Evolutionary conservation across 2,329 filamentous ascomycete species (phyloP), one percentile per base, ranked within the genome.

Genomic region (Aspergillus amoenus): DNA sequence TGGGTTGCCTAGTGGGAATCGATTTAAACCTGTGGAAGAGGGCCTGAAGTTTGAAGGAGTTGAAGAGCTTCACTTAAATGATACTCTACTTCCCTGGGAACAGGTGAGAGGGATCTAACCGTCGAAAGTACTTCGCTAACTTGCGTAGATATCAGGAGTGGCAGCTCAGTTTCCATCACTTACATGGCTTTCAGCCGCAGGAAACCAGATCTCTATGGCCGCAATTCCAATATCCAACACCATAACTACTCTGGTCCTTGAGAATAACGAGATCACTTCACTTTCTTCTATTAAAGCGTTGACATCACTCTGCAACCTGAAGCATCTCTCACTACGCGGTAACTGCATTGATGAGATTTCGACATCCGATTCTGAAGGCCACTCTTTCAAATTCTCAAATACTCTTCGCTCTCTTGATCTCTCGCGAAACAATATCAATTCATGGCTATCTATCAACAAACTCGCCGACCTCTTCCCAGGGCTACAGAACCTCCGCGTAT

Each of bases 361-460:
- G 71, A 56, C 82, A 22, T 64, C 69, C 15, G 52, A 63, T 54
- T 55, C 70, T 22, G 50, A 71, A 13, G 61, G 70, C 8, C 64
- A 68, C 6, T 56, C 71, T 2, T 76, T 85, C 4, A 66, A 80
- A 7, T 88, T 90, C 65, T 70, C 84, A 3, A 44, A 71, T 0
- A 81, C 72, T 2, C 69, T 91, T 5, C 80, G 81, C 44, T 89
- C 88, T 60, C 75, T 93, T 15, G 90, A 93, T 69, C 71, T 93
- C 17, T 91, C 89, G 1, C 86, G 87, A 72, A 93, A 93, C 73
- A 74, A 80, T 15, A 81, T 93, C 30, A 70, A 79, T 15, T 81
- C 81, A 17, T 97, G 92, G 90, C 68, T 73, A 30, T 90, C 95
- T 70, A 80, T 96, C 62, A 87, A 96, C 66, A 70, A 79, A 5